Base-by-base conservation (phyloP, 1,284 basidiomycete species). In the Cryptococcus deneoformans region DNA sequence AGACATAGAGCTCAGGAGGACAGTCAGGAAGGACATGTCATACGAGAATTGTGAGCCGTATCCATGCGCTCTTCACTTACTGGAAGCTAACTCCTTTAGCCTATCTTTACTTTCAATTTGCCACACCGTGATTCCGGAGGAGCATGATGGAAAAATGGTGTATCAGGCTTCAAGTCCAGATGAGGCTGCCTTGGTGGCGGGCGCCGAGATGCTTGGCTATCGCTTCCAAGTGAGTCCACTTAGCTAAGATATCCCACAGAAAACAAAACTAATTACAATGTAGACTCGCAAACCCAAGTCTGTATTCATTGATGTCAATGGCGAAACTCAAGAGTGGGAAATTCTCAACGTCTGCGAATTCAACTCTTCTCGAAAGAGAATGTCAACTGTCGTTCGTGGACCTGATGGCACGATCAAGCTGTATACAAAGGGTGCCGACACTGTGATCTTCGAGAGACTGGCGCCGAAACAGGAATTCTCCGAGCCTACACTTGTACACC, bases 91-190 rank as follows among this genome's bases (percentile, higher is more conserved):
- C 29, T 29, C 29, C 6, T 29, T 4, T 35, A 75, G 72, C 71
- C 75, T 99, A 67, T 88, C 89, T 0, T 80, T 99, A 39, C 82
- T 99, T 42, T 89, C 95, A 3, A 94, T 98, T 40, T 99, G 96
- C 69, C 96, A 99, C 76, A 99, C 96, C 0, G 96, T 99, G 66
- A 96, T 99, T 73, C 90, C 96, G n/a, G 96, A 99, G 77, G 79
- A 87, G 55, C 87, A 86, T 66, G 86, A 91, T 54, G 82, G 80
- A 40, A 93, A 90, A 82, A 88, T 87, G 67, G 82, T 87, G 24
- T 99, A 89, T 74, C 96, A 99, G 77, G 96, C 96, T 0, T 95
- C 91, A 62, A 96, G 92, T 80, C 96, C 96, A 0, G 96, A 99
- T 71, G 96, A 99, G 77, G 96, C 93, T 0, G 96, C 96, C 1